Conservation (phyloP, 75 land plant species). For the Adiantum capillusveneris region DNA sequence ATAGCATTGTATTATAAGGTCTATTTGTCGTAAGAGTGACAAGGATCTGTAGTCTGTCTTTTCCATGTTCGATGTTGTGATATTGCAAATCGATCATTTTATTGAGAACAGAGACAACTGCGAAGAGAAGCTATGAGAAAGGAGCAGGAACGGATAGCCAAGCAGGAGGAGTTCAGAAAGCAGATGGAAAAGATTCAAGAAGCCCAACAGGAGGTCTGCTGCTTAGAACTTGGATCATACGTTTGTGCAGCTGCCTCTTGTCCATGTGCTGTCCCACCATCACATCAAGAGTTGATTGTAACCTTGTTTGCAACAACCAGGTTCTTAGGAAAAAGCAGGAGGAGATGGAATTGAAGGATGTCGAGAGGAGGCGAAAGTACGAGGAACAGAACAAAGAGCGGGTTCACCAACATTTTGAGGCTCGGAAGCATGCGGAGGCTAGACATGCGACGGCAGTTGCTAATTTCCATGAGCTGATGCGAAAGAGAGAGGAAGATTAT, state of each 20-base stretch:
- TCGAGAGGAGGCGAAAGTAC: conserved; percentile 5
- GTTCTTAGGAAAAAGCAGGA: conserved; percentile 15
- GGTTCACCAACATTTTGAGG: conserved; percentile 6
- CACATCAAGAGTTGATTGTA: too few species aligned
- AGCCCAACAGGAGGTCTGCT: conserved; percentile 17
- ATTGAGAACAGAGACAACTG: conserved; percentile 7
- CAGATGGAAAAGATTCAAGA: conserved; percentile 17
- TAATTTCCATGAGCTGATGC: conserved; percentile 11
- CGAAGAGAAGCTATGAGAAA: conserved; percentile 13
- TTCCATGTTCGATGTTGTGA: too few species aligned
- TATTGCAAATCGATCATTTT: too few species aligned
- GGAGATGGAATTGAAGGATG: conserved; percentile 13
- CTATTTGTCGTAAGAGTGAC: too few species aligned
- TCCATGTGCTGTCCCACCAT: too few species aligned
- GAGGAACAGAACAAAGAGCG: conserved; percentile 17
- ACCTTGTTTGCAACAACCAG: conserved; percentile 10
- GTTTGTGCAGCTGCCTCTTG: too few species aligned
- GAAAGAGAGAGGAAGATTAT: conserved; percentile 13
- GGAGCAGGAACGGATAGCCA: conserved; percentile 13
- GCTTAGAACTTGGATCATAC: neutral
- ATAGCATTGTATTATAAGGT: too few species aligned
- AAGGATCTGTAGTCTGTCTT: too few species aligned
- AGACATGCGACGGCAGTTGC: conserved; percentile 12
- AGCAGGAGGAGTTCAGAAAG: conserved; percentile 17
- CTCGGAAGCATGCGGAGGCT: conserved; percentile 13